These are phyloP conservation scores for Anthoceros angustus DNA, from an alignment of 225 moss, liverwort and hornwort species.

Conservation along the genomic window DNA sequence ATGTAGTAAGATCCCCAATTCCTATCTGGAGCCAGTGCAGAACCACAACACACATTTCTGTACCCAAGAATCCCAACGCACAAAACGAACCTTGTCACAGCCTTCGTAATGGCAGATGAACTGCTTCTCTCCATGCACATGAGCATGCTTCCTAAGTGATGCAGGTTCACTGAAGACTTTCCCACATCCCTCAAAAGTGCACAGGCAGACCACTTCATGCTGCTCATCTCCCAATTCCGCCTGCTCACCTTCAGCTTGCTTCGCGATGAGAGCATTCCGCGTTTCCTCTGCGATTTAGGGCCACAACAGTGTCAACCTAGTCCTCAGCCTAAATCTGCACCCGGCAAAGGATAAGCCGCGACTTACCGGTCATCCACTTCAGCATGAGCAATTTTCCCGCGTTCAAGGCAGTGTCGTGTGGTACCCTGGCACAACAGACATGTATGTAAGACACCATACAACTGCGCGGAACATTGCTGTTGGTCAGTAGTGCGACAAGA, in stretches of 20 bases:
- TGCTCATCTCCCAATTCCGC: conserved; percentile 56
- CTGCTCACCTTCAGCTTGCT: conserved; percentile 36
- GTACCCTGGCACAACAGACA: conserved; percentile 29
- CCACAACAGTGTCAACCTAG: not conserved
- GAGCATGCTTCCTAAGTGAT: conserved; percentile 78
- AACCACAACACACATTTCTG: not conserved
- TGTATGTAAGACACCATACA: no score
- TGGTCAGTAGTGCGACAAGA: no score
- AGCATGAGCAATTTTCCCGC: conserved; percentile 43
- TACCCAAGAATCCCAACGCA: not conserved
- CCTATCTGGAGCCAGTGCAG: not conserved
- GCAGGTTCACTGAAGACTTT: conserved; percentile 71
- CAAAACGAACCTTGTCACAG: conserved; percentile 63
- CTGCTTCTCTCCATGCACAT: conserved; percentile 95
- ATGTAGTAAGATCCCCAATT: not conserved
- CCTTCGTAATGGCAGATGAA: conserved; percentile 94
- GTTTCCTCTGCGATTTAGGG: conserved; percentile 44
- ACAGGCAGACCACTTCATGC: conserved; percentile 74
- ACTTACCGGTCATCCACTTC: conserved; percentile 83
- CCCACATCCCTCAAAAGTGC: conserved; percentile 80
- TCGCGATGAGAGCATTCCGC: conserved; percentile 32
- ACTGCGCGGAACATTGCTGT: no score
- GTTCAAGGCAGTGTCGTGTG: conserved; percentile 72
- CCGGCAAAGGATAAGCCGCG: not conserved
- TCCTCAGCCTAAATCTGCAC: not conserved